phyloP scores from a whole-genome alignment of 306 rosid genomes.

The Lathyrus oleraceus region DNA sequence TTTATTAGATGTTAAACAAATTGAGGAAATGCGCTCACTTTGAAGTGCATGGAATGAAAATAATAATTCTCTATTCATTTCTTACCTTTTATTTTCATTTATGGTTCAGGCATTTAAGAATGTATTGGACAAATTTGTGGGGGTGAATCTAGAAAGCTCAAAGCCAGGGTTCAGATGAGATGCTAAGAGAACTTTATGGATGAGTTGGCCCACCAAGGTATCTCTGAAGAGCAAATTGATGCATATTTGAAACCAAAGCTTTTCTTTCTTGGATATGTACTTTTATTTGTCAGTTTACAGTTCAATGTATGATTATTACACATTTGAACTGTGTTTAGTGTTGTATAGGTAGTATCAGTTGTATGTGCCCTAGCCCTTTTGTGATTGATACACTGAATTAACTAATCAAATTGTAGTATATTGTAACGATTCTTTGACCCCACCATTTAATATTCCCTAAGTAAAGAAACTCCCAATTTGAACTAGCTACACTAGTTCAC shows the following conservation, averaged over 20 bases:
- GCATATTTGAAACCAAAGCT: slow-evolving; percentile 47
- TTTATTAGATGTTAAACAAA: slow-evolving; percentile 18
- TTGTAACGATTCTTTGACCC: slow-evolving; percentile 14
- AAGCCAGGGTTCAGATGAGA: slow-evolving; percentile 52
- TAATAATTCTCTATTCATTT: slow-evolving; percentile 12
- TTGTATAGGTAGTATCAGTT: slow-evolving; percentile 31
- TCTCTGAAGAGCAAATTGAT: slow-evolving; percentile 58
- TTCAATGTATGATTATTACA: slow-evolving; percentile 42
- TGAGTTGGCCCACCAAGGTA: slow-evolving; percentile 50
- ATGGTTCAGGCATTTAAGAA: slow-evolving; percentile 74
- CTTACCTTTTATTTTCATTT: slow-evolving; percentile 11
- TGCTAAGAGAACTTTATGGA: slow-evolving; percentile 39
- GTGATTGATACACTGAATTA: slow-evolving; percentile 22
- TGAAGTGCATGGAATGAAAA: slow-evolving; percentile 28
- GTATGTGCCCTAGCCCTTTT: not conserved
- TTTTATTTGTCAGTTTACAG: slow-evolving; percentile 39
- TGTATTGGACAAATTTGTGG: slow-evolving; percentile 80
- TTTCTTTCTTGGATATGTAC: slow-evolving; percentile 43
- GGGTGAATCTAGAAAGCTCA: slow-evolving; percentile 63
- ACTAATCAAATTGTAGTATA: not conserved
- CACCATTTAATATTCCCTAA: not conserved
- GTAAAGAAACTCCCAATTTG: not conserved
- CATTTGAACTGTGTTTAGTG: slow-evolving; percentile 38
- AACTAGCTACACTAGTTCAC: slow-evolving; percentile 9
- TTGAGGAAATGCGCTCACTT: slow-evolving; percentile 8